Conservation (phyloP, 2,329 filamentous ascomycete species). For the Magnaporthiopsis incrustans region DNA sequence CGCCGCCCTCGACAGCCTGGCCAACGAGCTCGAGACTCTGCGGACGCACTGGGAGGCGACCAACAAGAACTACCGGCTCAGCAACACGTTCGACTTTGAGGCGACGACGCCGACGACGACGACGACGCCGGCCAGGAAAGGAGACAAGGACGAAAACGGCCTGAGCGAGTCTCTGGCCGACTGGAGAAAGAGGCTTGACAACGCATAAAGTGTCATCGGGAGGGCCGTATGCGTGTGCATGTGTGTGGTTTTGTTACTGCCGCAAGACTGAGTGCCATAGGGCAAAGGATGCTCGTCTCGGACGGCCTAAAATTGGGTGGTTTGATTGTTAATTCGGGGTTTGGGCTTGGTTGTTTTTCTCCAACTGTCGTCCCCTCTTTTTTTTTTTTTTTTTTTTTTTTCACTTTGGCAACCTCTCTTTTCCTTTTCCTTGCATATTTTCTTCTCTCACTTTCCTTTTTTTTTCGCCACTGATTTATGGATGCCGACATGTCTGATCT, state of each 20-base stretch:
- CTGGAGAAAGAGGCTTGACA: constrained; percentile 72
- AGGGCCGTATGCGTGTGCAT: too few species aligned
- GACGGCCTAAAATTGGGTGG: constrained; percentile 1
- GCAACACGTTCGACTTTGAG: constrained; percentile 85
- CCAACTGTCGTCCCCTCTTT: neutral
- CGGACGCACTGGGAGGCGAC: constrained; percentile 92
- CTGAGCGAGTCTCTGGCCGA: constrained; percentile 68
- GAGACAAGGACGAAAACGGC: constrained; percentile 31
- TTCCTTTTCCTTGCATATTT: constrained; percentile 5
- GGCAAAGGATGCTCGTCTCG: neutral
- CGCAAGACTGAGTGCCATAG: neutral
- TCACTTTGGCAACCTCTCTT: neutral
- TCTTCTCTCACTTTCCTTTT: neutral
- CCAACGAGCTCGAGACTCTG: constrained; percentile 84
- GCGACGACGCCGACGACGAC: constrained; percentile 19
- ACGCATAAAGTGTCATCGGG: constrained; percentile 8
- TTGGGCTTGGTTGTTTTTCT: neutral
- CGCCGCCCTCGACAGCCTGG: constrained; percentile 77
- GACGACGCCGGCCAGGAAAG: constrained; percentile 20
- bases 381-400: neutral
- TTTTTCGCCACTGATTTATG: neutral
- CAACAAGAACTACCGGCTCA: constrained; percentile 89
- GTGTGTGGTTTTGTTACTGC: neutral
- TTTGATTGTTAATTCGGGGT: neutral
- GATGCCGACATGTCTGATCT: neutral